Base-by-base conservation (phyloP, 2,329 filamentous ascomycete species). In the Exophiala alcalophila region DNA sequence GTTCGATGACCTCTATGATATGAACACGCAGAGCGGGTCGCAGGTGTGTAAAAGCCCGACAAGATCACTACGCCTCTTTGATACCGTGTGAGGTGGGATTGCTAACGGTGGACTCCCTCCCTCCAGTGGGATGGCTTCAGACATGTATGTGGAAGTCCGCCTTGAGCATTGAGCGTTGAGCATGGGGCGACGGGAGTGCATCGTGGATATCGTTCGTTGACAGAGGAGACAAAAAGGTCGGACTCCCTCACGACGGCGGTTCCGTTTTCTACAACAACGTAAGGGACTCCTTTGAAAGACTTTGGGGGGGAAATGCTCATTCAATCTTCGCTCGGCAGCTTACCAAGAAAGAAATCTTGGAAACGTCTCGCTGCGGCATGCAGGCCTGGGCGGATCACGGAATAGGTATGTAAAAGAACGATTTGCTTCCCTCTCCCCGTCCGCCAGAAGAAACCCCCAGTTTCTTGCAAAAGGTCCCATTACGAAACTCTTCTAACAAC, bases 91-190 rank as follows among this genome's bases (percentile, higher is more conserved):
- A n/a, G n/a, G n/a, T 32, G 30, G 23, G 18, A 9, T 32, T 20
- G n/a, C n/a, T n/a, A n/a, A n/a, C n/a, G n/a, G n/a, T n/a, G n/a
- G n/a, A n/a, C n/a, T n/a, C n/a, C n/a, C n/a, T n/a, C n/a, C 6
- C 67, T 65, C n/a, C 70, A 72, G 49, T 73, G 70, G 70, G 70
- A 72, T 58, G 69, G 70, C 4, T 68, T 72, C 49, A 60, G 69
- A 40, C 72, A 76, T 57, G 30, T 32, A n/a, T n/a, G n/a, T n/a
- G n/a, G n/a, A 32, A 32, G 30, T 10, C 30, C 23, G 9, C 4
- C 8, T 18, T 4, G 12, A 32, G 16, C 9, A 16, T 1, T 4
- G 8, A 21, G n/a, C 5, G 19, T 12, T 19, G 30, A 21, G 16
- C n/a, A n/a, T n/a, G n/a, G n/a, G n/a, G n/a, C n/a, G n/a, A n/a